Percentiles rank a stretch among this genome's conserved stretches.
Conservation (phyloP, 2,329 filamentous ascomycete species). For the Tolypocladium nubicola region DNA sequence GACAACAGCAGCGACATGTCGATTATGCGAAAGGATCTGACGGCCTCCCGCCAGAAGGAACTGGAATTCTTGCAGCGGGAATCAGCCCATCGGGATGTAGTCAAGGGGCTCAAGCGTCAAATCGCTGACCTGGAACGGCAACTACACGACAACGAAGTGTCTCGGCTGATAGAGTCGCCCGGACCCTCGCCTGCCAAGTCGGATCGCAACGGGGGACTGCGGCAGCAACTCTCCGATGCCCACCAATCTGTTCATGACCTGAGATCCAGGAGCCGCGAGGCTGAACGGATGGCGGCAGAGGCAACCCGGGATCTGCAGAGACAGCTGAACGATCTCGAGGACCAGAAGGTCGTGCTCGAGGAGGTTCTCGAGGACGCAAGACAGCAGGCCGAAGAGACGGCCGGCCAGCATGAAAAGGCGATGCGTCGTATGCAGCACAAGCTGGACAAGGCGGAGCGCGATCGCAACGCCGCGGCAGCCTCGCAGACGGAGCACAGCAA, state of each 20-base stretch:
- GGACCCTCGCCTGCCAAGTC: constrained; percentile 39
- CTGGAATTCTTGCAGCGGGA: constrained; percentile 56
- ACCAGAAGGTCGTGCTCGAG: constrained; percentile 47
- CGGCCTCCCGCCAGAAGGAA: constrained; percentile 55
- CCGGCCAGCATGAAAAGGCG: constrained; percentile 30
- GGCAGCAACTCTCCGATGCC: constrained; percentile 43
- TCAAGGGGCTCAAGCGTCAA: constrained; percentile 53
- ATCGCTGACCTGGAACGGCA: constrained; percentile 58
- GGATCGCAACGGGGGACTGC: constrained; percentile 12
- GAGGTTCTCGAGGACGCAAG: constrained; percentile 46
- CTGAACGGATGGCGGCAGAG: constrained; percentile 33
- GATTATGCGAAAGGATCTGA: constrained; percentile 50
- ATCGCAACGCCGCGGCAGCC: constrained; percentile 26
- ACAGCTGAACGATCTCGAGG: constrained; percentile 46
- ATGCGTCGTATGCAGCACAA: constrained; percentile 35
- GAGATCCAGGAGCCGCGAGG: constrained; percentile 37
- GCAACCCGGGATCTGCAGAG: constrained; percentile 37
- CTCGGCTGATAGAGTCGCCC: constrained; percentile 33
- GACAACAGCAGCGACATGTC: constrained; percentile 45
- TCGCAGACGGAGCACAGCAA: constrained; percentile 31
- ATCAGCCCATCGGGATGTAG: constrained; percentile 47
- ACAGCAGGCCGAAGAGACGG: constrained; percentile 37
- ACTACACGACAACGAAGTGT: constrained; percentile 52
- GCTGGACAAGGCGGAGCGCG: constrained; percentile 39
- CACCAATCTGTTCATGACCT: constrained; percentile 50